Conservation (phyloP, 345 rosid genomes). For the Jatropha curcas region DNA sequence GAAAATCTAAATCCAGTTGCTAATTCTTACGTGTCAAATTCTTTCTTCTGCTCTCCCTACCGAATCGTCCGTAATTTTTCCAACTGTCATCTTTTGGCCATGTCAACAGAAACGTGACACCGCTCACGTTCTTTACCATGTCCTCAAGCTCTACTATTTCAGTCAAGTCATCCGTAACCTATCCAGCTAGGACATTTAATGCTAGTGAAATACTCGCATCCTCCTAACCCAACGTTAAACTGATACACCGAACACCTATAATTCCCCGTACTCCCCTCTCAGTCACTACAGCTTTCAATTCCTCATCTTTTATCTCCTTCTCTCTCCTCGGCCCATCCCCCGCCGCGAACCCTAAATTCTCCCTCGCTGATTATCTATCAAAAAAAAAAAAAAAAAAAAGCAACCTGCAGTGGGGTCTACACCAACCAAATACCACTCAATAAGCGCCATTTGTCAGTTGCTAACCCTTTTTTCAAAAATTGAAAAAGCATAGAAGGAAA, state of each 20-base stretch:
- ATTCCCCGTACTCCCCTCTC: background rate
- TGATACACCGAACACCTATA: background rate
- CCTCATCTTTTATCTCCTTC: background rate
- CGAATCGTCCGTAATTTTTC: slow-evolving; percentile 4
- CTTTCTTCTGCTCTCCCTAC: too few relatives aligned
- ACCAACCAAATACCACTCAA: too few relatives aligned
- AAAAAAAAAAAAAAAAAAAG: too few relatives aligned
- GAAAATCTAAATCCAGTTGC: background rate
- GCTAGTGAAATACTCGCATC: background rate
- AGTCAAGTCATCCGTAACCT: background rate
- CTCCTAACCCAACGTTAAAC: background rate
- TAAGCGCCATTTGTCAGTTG: slow-evolving; percentile 4
- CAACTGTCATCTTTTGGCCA: slow-evolving; percentile 15
- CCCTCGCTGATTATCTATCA: slow-evolving; percentile 36
- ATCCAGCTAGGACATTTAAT: slow-evolving; percentile 15
- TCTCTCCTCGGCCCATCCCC: background rate
- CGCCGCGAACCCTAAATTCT: slow-evolving; percentile 30
- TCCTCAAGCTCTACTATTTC: background rate
- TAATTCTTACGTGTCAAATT: background rate
- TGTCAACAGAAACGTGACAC: slow-evolving; percentile 21
- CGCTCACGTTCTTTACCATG: background rate
- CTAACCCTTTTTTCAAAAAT: background rate
- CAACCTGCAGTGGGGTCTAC: too few relatives aligned
- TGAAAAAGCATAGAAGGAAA: background rate
- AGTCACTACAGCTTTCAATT: background rate